Evolutionary conservation across 2,329 filamentous ascomycete genomes (phyloP).

Genomic region (Apiospora sp.): DNA sequence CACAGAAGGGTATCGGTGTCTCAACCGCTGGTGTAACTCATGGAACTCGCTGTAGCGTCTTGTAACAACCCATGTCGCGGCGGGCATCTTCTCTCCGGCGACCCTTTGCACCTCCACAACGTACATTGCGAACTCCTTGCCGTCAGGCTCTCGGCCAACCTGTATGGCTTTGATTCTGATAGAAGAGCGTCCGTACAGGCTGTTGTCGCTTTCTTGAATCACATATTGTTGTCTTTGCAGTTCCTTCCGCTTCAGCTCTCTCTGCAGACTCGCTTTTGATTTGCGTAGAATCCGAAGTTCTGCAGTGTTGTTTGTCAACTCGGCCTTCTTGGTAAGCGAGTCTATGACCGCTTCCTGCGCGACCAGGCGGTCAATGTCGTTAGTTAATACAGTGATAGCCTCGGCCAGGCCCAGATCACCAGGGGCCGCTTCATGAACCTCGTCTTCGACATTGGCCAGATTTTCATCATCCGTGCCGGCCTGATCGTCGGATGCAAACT

Average conservation of each 20-base stretch:
- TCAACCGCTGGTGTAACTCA: constrained; percentile 88
- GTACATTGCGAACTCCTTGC: constrained; percentile 92
- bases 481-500: constrained; percentile 84
- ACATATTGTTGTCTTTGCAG: constrained; percentile 97
- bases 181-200: constrained; percentile 88
- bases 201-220: constrained; percentile 97
- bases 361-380: constrained; percentile 87
- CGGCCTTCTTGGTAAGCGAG: constrained; percentile 90
- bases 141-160: constrained; percentile 90
- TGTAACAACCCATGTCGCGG: constrained; percentile 93
- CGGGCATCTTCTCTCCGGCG: constrained; percentile 93
- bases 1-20: constrained; percentile 85
- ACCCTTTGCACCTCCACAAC: constrained; percentile 90
- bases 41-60: constrained; percentile 97
- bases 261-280: constrained; percentile 89
- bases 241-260: constrained; percentile 93
- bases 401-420: constrained; percentile 93
- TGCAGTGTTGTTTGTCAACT: constrained; percentile 95
- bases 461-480: constrained; percentile 71
- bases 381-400: constrained; percentile 86
- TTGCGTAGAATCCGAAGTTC: constrained; percentile 92
- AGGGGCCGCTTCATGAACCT: constrained; percentile 92
- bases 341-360: constrained; percentile 92
- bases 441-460: constrained; percentile 72
- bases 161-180: constrained; percentile 93